A percentile compares a stretch with the other conserved stretches of the same genome.
These are phyloP conservation scores for Vinca major DNA, from an alignment of 305 asterid genomes.

Conservation along the genomic window DNA sequence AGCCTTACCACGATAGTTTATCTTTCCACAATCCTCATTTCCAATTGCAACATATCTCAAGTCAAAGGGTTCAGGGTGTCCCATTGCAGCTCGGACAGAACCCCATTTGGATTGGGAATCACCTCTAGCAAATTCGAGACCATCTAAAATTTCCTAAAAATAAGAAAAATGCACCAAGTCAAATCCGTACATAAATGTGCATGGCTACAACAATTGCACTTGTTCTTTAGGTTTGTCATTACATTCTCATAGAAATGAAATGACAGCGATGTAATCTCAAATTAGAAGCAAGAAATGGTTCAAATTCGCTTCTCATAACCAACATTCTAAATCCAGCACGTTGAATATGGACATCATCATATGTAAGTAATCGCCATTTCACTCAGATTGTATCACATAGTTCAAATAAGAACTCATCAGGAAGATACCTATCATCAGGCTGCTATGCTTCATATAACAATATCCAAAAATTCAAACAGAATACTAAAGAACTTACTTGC, in stretches of 20 bases:
- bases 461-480: not conserved
- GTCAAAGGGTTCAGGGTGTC: slow-evolving; percentile 85
- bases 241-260: not conserved
- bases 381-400: not conserved
- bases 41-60: slow-evolving; percentile 88
- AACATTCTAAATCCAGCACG: not conserved
- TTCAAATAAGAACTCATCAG: not conserved
- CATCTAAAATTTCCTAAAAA: slow-evolving; percentile 66
- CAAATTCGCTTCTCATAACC: not conserved
- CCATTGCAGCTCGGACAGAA: slow-evolving; percentile 76
- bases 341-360: not conserved
- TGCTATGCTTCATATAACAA: not conserved
- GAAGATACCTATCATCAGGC: not conserved
- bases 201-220: not conserved
- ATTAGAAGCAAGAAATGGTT: not conserved
- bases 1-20: slow-evolving; percentile 57
- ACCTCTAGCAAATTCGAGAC: slow-evolving; percentile 86
- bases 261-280: not conserved
- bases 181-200: not conserved
- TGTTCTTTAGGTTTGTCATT: not conserved
- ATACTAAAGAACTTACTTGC: slow-evolving; percentile 40
- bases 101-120: slow-evolving; percentile 77
- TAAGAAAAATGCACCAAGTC: slow-evolving; percentile 5
- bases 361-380: not conserved
- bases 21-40: slow-evolving; percentile 86